Conservation (phyloP, 768 basidiomycete genomes). For the Rhodotorula paludigena region DNA sequence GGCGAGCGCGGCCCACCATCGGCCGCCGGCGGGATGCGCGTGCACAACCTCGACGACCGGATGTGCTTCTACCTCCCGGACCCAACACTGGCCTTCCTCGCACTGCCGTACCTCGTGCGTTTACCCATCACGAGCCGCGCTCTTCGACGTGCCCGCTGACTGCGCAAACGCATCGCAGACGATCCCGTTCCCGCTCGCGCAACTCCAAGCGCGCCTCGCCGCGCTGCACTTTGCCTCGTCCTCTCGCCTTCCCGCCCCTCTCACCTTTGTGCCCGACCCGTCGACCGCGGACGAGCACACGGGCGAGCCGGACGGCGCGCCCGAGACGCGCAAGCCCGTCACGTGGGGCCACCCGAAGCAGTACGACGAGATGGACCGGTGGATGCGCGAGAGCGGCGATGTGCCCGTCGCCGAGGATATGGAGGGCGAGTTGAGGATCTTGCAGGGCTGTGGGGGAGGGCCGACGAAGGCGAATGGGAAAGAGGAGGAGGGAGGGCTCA, state of each 20-base stretch:
- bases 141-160: too few relatives aligned
- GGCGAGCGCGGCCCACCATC: slow-evolving; percentile 13
- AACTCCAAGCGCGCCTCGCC: slow-evolving; percentile 34
- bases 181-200: slow-evolving; percentile 38
- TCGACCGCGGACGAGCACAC: neutral
- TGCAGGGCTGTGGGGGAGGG: neutral
- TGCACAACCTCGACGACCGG: slow-evolving; percentile 47
- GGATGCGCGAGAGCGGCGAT: slow-evolving; percentile 26
- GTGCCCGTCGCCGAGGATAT: neutral
- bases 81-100: slow-evolving; percentile 45
- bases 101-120: slow-evolving; percentile 41
- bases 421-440: neutral
- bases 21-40: slow-evolving; percentile 42
- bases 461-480: slow-evolving; percentile 1
- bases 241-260: neutral
- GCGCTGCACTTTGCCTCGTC: slow-evolving; percentile 13
- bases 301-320: slow-evolving; percentile 2
- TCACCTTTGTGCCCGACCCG: slow-evolving; percentile 1
- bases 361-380: slow-evolving; percentile 30
- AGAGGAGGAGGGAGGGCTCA: slow-evolving; percentile 16
- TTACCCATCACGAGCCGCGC: too few relatives aligned
- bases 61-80: slow-evolving; percentile 47
- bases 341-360: slow-evolving; percentile 20
- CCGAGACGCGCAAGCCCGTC: slow-evolving; percentile 13
- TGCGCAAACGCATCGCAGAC: neutral